Conservation (phyloP, 2,329 filamentous ascomycete species). For the Paradendryphiella salina region DNA sequence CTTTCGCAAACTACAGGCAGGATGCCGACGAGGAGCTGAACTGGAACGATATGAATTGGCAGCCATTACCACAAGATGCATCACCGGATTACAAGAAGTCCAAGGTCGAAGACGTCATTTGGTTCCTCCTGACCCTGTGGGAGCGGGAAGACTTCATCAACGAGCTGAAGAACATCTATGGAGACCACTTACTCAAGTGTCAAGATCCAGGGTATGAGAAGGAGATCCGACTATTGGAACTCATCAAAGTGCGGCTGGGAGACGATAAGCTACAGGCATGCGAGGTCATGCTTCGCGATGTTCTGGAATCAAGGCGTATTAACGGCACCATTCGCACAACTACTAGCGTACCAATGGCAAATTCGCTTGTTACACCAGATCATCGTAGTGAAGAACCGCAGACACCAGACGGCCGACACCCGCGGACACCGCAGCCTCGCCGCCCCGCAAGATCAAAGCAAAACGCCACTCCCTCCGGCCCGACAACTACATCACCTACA, state of each 20-base stretch:
- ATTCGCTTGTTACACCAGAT: constrained; percentile 26
- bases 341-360: constrained; percentile 10
- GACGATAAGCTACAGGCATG: constrained; percentile 85
- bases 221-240: constrained; percentile 77
- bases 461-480: constrained; percentile 18
- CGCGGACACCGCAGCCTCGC: constrained; percentile 34
- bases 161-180: constrained; percentile 88
- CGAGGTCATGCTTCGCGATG: constrained; percentile 96
- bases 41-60: constrained; percentile 92
- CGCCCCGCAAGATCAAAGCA: constrained; percentile 20
- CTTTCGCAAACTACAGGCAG: constrained; percentile 58
- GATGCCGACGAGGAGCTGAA: constrained; percentile 67
- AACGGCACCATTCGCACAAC: constrained; percentile 57
- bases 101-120: constrained; percentile 87
- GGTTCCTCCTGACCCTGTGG: constrained; percentile 83
- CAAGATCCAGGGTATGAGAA: constrained; percentile 70
- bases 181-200: constrained; percentile 71
- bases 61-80: constrained; percentile 89
- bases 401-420: constrained; percentile 26
- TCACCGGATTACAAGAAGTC: constrained; percentile 86
- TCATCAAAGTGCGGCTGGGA: constrained; percentile 87
- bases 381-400: constrained; percentile 17
- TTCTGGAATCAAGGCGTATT: constrained; percentile 77
- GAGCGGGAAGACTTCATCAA: constrained; percentile 94
- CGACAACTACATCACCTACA: constrained; percentile 38